These are phyloP conservation scores for Thecaphora thlaspeos DNA, from an alignment of 1,284 basidiomycete species.

Conservation along the genomic window DNA sequence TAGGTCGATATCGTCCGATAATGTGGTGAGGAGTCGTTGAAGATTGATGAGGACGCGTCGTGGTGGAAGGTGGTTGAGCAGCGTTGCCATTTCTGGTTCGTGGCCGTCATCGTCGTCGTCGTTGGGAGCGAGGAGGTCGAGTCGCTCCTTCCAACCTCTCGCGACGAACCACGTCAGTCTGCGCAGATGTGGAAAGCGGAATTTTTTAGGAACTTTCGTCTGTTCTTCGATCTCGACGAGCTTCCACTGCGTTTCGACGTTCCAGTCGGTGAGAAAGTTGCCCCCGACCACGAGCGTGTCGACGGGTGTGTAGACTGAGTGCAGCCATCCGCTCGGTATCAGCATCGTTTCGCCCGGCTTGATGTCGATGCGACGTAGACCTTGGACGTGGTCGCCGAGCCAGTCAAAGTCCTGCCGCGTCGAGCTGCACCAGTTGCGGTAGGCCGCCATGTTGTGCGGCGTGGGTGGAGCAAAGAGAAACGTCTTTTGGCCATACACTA, in stretches of 20 bases:
- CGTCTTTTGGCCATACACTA: constrained; percentile 63
- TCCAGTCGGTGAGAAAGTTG: constrained; percentile 65
- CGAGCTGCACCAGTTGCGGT: constrained; percentile 70
- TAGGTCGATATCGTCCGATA: constrained; percentile 1
- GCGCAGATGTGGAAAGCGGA: constrained; percentile 73
- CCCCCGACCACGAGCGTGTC: constrained; percentile 95
- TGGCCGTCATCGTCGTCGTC: not conserved
- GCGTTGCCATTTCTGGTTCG: not conserved
- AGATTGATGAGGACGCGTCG: constrained; percentile 1
- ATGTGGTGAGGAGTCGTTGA: not conserved
- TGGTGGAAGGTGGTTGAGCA: not conserved
- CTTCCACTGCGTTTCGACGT: constrained; percentile 64
- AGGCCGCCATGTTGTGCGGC: constrained; percentile 79
- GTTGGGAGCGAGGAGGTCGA: not conserved
- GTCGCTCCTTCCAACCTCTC: constrained; percentile 30
- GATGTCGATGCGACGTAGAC: constrained; percentile 80
- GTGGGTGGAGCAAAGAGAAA: constrained; percentile 93
- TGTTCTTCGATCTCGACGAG: constrained; percentile 86
- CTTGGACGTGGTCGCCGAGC: constrained; percentile 86
- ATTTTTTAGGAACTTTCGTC: constrained; percentile 90
- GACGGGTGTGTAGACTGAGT: constrained; percentile 87
- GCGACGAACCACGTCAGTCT: constrained; percentile 58
- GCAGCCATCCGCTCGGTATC: constrained; percentile 76
- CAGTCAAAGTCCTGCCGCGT: constrained; percentile 82
- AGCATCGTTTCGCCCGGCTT: constrained; percentile 83